These are phyloP conservation scores for Physcomitrium patens DNA, from an alignment of 225 moss, liverwort and hornwort species.

Conservation along the genomic window DNA sequence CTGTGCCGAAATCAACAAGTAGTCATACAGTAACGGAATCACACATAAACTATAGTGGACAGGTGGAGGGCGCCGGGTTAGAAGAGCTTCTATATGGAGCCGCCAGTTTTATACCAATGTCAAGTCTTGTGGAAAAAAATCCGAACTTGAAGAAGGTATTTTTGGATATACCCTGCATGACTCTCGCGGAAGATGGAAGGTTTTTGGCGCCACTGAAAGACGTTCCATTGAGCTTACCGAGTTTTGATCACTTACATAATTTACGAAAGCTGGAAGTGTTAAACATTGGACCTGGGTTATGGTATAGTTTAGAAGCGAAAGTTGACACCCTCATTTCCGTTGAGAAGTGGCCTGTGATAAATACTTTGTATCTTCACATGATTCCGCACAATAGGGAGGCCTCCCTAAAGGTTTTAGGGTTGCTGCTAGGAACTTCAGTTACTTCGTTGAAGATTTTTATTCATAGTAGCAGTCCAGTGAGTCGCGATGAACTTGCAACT, in stretches of 20 bases:
- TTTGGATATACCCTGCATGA: conserved; percentile 76
- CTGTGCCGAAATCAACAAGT: no score
- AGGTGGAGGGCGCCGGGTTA: background rate
- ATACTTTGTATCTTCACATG: conserved; percentile 49
- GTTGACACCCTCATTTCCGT: background rate
- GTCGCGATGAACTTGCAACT: background rate
- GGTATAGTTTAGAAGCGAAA: conserved; percentile 61
- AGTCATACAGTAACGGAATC: no score
- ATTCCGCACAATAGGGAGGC: conserved; percentile 38
- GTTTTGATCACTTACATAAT: conserved; percentile 36
- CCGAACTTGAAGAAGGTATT: conserved; percentile 43
- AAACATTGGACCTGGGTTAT: conserved; percentile 73
- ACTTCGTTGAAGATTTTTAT: conserved; percentile 25
- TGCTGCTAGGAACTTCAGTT: conserved; percentile 31
- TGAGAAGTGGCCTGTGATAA: conserved; percentile 53
- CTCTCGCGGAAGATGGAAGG: conserved; percentile 57
- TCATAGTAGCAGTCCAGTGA: conserved; percentile 41
- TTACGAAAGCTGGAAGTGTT: conserved; percentile 41
- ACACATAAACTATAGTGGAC: background rate
- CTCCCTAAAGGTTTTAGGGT: conserved; percentile 21
- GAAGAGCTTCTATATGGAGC: conserved; percentile 53
- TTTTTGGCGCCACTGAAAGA: conserved; percentile 52
- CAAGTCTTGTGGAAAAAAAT: conserved; percentile 22
- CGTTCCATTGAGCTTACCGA: conserved; percentile 39
- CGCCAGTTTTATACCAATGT: conserved; percentile 32